A percentile compares a stretch with the other conserved stretches of the same genome.
phyloP scores from a whole-genome alignment of 345 rosid species.

The Syzygium grande region DNA sequence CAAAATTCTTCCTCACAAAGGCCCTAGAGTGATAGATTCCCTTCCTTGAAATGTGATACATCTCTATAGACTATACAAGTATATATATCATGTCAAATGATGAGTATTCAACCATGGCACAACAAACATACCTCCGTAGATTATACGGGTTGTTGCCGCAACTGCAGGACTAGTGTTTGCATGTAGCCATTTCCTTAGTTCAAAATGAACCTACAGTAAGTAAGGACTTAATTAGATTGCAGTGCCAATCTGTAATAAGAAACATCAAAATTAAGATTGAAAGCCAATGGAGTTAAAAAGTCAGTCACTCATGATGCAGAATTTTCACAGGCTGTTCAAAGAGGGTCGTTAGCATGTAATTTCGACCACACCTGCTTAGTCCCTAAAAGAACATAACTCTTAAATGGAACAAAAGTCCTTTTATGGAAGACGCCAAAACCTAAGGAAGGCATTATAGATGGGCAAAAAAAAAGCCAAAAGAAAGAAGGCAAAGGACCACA shows the following conservation, averaged over 20 bases:
- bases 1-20: background rate
- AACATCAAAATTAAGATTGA: background rate
- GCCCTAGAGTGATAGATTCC: background rate
- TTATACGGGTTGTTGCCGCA: slow-evolving; percentile 69
- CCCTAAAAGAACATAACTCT: background rate
- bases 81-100: background rate
- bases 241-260: background rate
- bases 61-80: background rate
- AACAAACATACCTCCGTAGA: slow-evolving; percentile 70
- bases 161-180: slow-evolving; percentile 55
- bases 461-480: background rate
- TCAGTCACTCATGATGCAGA: background rate
- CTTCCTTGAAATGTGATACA: background rate
- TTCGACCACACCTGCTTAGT: background rate
- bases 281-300: background rate
- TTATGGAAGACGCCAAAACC: background rate
- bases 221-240: background rate
- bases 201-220: slow-evolving; percentile 58
- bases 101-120: background rate
- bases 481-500: background rate
- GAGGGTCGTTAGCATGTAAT: background rate
- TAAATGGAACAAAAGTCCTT: background rate
- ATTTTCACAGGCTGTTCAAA: background rate
- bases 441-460: background rate
- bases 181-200: slow-evolving; percentile 82